Base-by-base conservation (phyloP, 2,329 filamentous ascomycete genomes). In the Talaromyces verruculosus region DNA sequence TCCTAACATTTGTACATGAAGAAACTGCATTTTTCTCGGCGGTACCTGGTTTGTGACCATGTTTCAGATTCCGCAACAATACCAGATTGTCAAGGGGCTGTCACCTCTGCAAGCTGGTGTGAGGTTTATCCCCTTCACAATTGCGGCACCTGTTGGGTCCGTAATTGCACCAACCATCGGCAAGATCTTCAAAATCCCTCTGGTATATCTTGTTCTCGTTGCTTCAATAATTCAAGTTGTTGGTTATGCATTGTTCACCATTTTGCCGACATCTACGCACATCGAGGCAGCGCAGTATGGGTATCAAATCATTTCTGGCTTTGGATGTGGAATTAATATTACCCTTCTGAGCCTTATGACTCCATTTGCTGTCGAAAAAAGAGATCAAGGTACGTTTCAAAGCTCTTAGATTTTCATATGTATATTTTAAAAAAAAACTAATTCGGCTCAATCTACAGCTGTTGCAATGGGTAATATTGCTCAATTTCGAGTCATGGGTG, bases 271-370 rank as follows among this genome's bases (percentile, higher is more conserved):
- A 22, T 47, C 43, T 47, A 19, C 19, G 19, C 43, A 22, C n/a
- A 47, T 47, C 43, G 43, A 47, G 10, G 43, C 19, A 19, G 43
- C 43, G 8, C 70, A 76, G 49, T 78, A 77, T 63, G 77, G 75
- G 11, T 79, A 75, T 51, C 69, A 80, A 62, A 72, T 73, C 2
- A 68, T 80, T 11, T 73, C 78, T 67, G 78, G 77, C 13, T 72
- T 77, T 22, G 77, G 78, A 2, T 76, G 79, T 63, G 78, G 76
- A 3, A 70, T 79, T 13, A 58, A 28, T 11, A 57, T 25, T 22
- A 25, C 35, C 6, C 33, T 64, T 33, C 11, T 64, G 10, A 58
- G 28, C n/a, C 30, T 64, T 25, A 58, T 58, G 33, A 58, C 62
- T 30, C 62, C 62, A 22, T 58, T 58, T 28, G 51, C 62, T 13